Base-by-base conservation (phyloP, 352 stramenopile species). In the Globisporangium nodosum region DNA sequence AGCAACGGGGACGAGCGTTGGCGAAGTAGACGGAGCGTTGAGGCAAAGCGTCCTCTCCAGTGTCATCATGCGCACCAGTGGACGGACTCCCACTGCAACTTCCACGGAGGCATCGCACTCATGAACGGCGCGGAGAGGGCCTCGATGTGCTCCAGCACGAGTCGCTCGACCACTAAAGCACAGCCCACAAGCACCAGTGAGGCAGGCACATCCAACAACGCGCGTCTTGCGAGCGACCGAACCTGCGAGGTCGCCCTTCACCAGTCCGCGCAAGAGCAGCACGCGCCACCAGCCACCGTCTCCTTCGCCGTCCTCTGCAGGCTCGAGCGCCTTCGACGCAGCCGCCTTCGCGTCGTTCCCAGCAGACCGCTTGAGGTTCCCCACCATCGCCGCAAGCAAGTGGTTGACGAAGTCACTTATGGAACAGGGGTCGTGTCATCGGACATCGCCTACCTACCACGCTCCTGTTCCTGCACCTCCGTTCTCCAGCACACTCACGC, bases 21-120 rank as follows among this genome's bases (percentile, higher is more conserved):
- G 20, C 46, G 24, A 31, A 5, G 24, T 27, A 18, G 21, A 24
- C 24, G 42, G 3, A 27, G 24, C 42, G 5, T 48, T 16, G 18
- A 48, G 18, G 42, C 16, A 12, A 24, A 21, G 33, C 33, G 33
- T 37, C 33, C 33, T 37, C 33, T 37, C 33, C 9, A 24, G 18
- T 43, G 39, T 43, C 39, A 43, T 3, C 12, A 13, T 8, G 49
- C 51, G 13, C 33, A 80, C 81, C 81, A 90, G 58, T 90, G 69
- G 52, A 84, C 58, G 1, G 73, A 83, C 60, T 90, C 81, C 72
- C 76, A 88, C 51, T 89, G 71, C 45, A 89, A 66, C 49, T 81
- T 71, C 73, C 74, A 85, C 20, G 63, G 24, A 11, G 74, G 75
- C 74, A 88, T 83, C 2, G 54, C 42, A 57, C 71, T 70, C 16